These are phyloP conservation scores for Fusarium napiforme DNA, from an alignment of 2,329 filamentous ascomycete species.

Conservation along the genomic window DNA sequence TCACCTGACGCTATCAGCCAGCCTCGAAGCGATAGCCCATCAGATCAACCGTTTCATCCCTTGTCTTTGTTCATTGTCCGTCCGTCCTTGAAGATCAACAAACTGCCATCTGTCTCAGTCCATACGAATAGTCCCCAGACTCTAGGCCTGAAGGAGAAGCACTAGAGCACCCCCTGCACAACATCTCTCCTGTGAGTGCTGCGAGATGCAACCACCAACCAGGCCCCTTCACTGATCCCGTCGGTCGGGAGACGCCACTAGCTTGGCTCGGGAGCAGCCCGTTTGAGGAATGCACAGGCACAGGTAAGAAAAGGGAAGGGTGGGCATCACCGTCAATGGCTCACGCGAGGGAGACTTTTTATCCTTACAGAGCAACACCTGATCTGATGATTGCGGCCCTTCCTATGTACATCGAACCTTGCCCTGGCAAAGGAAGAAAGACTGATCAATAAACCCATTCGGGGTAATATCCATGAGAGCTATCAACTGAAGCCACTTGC, in stretches of 20 bases:
- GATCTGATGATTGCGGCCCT: constrained; percentile 3
- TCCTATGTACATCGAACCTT: neutral
- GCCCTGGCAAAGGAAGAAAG: constrained; percentile 3
- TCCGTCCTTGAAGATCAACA: constrained; percentile 21
- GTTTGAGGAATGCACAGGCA: constrained; percentile 39
- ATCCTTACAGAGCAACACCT: neutral
- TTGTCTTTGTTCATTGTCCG: neutral
- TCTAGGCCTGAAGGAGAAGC: neutral
- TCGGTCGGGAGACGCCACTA: constrained; percentile 38
- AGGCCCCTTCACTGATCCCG: constrained; percentile 7
- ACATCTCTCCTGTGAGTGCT: constrained; percentile 5
- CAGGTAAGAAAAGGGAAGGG: constrained; percentile 26
- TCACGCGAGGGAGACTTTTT: constrained; percentile 17
- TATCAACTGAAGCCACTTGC: neutral
- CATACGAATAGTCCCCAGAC: constrained; percentile 12
- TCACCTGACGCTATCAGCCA: constrained; percentile 33
- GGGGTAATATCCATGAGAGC: neutral
- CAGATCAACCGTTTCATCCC: constrained; percentile 29
- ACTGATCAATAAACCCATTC: constrained; percentile 9
- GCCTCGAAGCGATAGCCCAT: constrained; percentile 10
- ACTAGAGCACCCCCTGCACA: constrained; percentile 34
- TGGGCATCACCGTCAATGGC: constrained; percentile 15
- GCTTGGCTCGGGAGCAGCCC: constrained; percentile 41
- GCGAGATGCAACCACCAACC: constrained; percentile 4
- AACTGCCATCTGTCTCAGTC: constrained; percentile 33